Evolutionary conservation across 805 yeast species (phyloP).

Genomic region (Henningerozyma blattae): DNA sequence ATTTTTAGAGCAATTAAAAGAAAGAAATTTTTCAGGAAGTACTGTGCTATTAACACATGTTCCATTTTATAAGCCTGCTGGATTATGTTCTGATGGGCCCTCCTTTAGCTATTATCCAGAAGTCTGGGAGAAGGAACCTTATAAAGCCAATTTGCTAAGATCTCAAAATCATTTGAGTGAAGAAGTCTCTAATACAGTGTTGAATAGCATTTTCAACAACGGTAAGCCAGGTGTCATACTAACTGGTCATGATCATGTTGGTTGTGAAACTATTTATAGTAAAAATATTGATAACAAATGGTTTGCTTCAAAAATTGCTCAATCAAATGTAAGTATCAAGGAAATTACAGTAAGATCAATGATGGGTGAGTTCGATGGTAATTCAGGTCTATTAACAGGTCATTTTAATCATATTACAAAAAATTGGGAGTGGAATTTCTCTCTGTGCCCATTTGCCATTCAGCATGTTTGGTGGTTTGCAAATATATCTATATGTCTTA

Average conservation of each 20-base stretch:
- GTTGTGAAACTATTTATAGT: conserved; percentile 67
- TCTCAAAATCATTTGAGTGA: conserved; percentile 77
- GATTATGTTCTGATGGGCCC: conserved; percentile 84
- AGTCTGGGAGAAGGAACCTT: conserved; percentile 45
- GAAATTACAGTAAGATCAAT: conserved; percentile 84
- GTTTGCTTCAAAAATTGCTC: conserved; percentile 14
- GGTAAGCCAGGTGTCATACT: conserved; percentile 64
- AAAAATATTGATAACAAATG: conserved; percentile 30
- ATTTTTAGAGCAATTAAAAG: conserved; percentile 51
- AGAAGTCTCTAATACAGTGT: conserved; percentile 52
- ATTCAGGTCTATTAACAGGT: conserved; percentile 76
- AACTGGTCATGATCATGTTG: conserved; percentile 95
- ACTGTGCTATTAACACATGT: conserved; percentile 81
- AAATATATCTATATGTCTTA: conserved; percentile 37
- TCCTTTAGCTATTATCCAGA: conserved; percentile 46
- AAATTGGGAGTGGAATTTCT: conserved; percentile 56
- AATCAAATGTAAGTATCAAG: conserved; percentile 29
- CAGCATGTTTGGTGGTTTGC: conserved; percentile 97
- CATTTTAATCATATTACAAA: conserved; percentile 33
- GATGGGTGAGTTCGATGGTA: conserved; percentile 95
- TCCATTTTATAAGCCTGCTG: conserved; percentile 73
- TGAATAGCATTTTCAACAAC: conserved; percentile 60
- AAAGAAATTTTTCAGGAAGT: conserved; percentile 54
- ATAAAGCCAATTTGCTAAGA: conserved; percentile 57
- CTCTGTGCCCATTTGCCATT: conserved; percentile 67